These are phyloP conservation scores for Boletus hoseneyae DNA, from an alignment of 1,284 basidiomycete genomes.

Conservation along the genomic window DNA sequence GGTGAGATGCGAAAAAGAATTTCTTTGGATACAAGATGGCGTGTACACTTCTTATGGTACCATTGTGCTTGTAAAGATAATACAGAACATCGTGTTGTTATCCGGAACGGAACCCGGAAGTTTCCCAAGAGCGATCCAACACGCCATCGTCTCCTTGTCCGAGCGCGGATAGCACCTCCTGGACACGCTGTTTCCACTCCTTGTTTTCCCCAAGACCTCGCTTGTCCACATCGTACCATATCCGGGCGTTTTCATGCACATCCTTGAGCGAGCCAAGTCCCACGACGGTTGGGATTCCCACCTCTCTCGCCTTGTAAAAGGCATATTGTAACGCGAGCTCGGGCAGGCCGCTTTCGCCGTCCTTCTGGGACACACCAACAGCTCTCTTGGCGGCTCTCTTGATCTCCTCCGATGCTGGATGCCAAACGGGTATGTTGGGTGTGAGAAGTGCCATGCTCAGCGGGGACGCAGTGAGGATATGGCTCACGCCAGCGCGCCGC, in stretches of 20 bases:
- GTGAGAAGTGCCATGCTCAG: constrained; percentile 91
- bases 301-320: constrained; percentile 46
- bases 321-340: constrained; percentile 75
- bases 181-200: constrained; percentile 49
- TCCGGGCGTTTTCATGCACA: constrained; percentile 69
- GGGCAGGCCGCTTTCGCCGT: constrained; percentile 42
- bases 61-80: constrained; percentile 26
- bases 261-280: constrained; percentile 72
- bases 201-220: constrained; percentile 33
- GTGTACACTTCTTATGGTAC: constrained; percentile 23
- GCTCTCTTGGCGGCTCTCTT: constrained; percentile 38
- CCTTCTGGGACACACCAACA: constrained; percentile 16
- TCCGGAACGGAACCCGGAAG: constrained; percentile 33
- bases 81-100: constrained; percentile 11
- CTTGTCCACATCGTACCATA: constrained; percentile 60
- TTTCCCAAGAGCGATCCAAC: constrained; percentile 65
- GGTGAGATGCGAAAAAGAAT: constrained; percentile 38
- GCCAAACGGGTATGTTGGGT: constrained; percentile 72
- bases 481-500: constrained; percentile 60
- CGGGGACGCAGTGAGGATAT: constrained; percentile 85
- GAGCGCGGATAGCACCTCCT: constrained; percentile 46
- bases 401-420: constrained; percentile 69
- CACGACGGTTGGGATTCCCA: constrained; percentile 66
- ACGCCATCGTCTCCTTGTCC: constrained; percentile 37
- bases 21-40: constrained; percentile 6